These are phyloP conservation scores for Arthroderma sp. DNA, from an alignment of 2,329 filamentous ascomycete genomes.

Conservation along the genomic window DNA sequence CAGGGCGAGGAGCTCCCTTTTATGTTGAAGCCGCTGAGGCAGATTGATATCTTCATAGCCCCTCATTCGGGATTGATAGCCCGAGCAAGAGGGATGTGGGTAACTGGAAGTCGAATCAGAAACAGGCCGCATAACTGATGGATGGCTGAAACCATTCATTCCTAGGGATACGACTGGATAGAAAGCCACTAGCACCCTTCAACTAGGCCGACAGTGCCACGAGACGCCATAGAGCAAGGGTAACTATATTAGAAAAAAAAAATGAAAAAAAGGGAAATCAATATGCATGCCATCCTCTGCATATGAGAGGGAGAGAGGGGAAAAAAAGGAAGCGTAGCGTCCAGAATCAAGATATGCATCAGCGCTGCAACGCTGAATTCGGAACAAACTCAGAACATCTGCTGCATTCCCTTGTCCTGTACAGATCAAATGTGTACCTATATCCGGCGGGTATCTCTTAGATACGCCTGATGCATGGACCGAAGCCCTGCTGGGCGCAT, in stretches of 20 bases:
- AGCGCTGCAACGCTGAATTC: neutral
- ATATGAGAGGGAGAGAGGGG: too few relatives aligned
- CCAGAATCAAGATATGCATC: neutral
- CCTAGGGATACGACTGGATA: neutral
- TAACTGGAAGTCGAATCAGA: neutral
- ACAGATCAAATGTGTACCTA: neutral
- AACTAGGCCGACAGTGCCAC: neutral
- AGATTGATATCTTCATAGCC: neutral
- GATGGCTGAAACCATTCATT: neutral
- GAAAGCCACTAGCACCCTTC: neutral
- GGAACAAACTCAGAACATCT: neutral
- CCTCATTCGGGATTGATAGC: neutral
- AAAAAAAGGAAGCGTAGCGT: neutral
- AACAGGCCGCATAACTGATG: neutral
- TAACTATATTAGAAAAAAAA: neutral
- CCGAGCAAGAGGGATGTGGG: neutral
- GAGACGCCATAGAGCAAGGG: conserved; percentile 3
- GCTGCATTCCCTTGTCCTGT: neutral
- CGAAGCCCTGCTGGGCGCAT: neutral
- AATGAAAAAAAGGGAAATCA: neutral
- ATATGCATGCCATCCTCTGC: neutral
- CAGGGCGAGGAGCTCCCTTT: conserved; percentile 8
- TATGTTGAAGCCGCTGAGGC: neutral
- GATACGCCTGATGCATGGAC: neutral
- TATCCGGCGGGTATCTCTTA: neutral